Evolutionary conservation across 1,284 basidiomycete species (phyloP).

Genomic region (Cryptococcus sp.): DNA sequence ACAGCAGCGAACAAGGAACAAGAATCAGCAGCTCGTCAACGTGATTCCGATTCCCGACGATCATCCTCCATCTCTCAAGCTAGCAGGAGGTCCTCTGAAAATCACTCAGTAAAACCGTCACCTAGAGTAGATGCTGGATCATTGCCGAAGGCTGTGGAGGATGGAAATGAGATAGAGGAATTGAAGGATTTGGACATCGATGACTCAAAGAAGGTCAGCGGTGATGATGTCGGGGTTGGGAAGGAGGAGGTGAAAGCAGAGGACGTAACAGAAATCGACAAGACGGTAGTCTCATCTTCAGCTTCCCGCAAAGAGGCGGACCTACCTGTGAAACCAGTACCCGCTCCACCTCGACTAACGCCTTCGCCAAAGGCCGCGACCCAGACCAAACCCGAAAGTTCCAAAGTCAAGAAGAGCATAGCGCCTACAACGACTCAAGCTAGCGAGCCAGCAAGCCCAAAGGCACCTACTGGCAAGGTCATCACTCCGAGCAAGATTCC

Average conservation of each 20-base stretch:
- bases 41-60: not conserved
- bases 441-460: too few species aligned
- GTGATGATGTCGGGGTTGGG: not conserved
- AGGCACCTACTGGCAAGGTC: not conserved
- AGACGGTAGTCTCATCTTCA: not conserved
- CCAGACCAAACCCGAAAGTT: too few species aligned
- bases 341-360: too few species aligned
- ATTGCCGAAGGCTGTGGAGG: not conserved
- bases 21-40: conserved; percentile 15
- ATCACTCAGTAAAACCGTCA: not conserved
- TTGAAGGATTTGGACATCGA: not conserved
- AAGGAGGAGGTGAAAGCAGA: not conserved
- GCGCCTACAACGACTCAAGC: too few species aligned
- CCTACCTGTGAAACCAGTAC: too few species aligned
- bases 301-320: not conserved
- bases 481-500: conserved; percentile 5
- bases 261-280: not conserved
- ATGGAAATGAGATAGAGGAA: not conserved
- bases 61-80: not conserved
- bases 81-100: not conserved
- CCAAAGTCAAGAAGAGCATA: too few species aligned
- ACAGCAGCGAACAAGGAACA: conserved; percentile 27
- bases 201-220: not conserved
- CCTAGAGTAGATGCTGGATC: not conserved
- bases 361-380: too few species aligned